Evolutionary conservation across 768 basidiomycete species (phyloP), one percentile per base, ranked within the genome.

Genomic region (Boletus sensibilis): DNA sequence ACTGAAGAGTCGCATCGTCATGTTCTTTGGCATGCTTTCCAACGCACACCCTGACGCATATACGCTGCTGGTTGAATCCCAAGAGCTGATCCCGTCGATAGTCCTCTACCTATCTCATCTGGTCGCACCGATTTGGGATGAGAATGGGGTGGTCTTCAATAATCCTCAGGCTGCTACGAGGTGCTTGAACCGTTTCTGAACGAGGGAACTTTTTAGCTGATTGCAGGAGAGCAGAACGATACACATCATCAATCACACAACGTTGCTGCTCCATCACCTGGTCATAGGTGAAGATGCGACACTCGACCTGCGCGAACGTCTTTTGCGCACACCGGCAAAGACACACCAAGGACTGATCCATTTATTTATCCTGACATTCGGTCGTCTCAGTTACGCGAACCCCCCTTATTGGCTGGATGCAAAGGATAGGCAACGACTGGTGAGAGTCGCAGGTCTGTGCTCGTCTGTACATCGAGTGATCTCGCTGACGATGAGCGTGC

Each of bases 361-460:
- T 61, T 78, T 85, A 66, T 92, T 91, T 65, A 82, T 85, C 29
- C 84, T 91, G n/a, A 82, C 85, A 1, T 81, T 94, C 52, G 88
- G 91, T 38, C 79, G 90, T 58, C 72, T 94, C 45, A 84, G 86
- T 53, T 92, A 83, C 56, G 84, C 86, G 7, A 85, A 84, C 44
- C 74, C 81, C 12, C 86, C 87, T 16, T 77, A 81, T 42, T 88
- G 86, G 84, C 68, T 87, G 33, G 72, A 76, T 23, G 53, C 56
- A 16, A 67, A 74, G 45, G 66, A 71, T 16, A 76, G 73, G 53
- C 64, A 68, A 21, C 78, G 79, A 43, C 63, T 85, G 40, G 76
- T 76, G 59, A 65, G 71, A 27, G 71, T 83, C 34, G 72, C 75
- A 61, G 84, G 87, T 84, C 66, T 47, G 78, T 65, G 20, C 18